phyloP scores from a whole-genome alignment of 768 basidiomycete species.

The Asterophora lycoperdoides region DNA sequence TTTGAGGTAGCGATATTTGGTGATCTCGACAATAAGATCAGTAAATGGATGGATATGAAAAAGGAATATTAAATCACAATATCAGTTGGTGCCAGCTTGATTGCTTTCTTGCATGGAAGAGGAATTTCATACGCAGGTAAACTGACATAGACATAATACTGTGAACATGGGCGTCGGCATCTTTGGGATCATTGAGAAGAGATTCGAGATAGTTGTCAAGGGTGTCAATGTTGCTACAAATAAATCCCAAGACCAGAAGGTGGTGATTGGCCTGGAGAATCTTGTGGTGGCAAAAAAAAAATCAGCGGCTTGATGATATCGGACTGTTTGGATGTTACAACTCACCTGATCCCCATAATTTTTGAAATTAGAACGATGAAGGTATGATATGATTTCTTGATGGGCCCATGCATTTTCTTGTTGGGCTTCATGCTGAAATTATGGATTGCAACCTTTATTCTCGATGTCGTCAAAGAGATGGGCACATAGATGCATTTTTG shows the following conservation, averaged over 20 bases:
- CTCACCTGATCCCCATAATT: too few species aligned
- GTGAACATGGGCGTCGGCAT: not conserved
- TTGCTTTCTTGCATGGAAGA: not conserved
- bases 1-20: slow-evolving; percentile 20
- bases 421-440: slow-evolving; percentile 31
- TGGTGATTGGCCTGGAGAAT: slow-evolving; percentile 3
- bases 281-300: not conserved
- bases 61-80: not conserved
- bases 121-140: not conserved
- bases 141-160: too few species aligned
- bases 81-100: slow-evolving; percentile 1
- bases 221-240: slow-evolving; percentile 4
- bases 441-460: slow-evolving; percentile 23
- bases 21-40: too few species aligned
- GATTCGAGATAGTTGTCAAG: not conserved
- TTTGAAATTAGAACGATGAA: too few species aligned
- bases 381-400: slow-evolving; percentile 27
- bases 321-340: too few species aligned
- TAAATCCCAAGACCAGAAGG: not conserved
- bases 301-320: too few species aligned
- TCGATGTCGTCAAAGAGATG: too few species aligned
- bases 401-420: too few species aligned
- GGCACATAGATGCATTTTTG: too few species aligned
- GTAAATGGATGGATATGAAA: slow-evolving; percentile 10
- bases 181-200: not conserved